Evolutionary conservation across 441 rosid genomes (phyloP).

Genomic region (Lepidium campestre): DNA sequence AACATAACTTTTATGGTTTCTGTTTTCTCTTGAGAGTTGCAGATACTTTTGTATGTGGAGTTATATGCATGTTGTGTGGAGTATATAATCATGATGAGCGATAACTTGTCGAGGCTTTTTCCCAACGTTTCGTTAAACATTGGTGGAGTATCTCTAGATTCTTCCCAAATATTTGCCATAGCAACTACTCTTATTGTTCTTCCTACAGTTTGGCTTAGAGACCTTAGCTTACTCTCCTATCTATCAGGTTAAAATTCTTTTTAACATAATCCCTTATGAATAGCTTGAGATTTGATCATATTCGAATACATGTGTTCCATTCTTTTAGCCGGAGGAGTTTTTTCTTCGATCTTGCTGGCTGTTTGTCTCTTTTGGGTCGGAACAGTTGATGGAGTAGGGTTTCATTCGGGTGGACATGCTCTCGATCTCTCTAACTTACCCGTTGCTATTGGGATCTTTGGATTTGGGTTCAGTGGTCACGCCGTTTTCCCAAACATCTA

Average conservation of each 20-base stretch:
- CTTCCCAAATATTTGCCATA: constrained; percentile 46
- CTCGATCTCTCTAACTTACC: constrained; percentile 55
- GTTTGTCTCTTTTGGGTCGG: constrained; percentile 80
- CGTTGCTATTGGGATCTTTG: constrained; percentile 60
- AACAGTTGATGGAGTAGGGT: constrained; percentile 50
- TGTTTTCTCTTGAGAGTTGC: not conserved
- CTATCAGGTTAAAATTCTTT: constrained; percentile 49
- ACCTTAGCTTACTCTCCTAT: constrained; percentile 71
- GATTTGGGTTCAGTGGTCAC: constrained; percentile 62
- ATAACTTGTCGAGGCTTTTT: constrained; percentile 57
- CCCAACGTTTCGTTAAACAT: constrained; percentile 42
- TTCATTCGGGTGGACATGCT: constrained; percentile 49
- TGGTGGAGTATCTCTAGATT: constrained; percentile 38
- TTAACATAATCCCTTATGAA: not conserved
- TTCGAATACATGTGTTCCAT: not conserved
- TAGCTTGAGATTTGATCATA: not conserved
- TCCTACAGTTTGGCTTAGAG: constrained; percentile 83
- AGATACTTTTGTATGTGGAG: constrained; percentile 50
- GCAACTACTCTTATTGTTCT: constrained; percentile 50
- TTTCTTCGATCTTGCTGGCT: constrained; percentile 50
- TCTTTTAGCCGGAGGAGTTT: constrained; percentile 73
- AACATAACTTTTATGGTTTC: not conserved
- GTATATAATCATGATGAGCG: constrained; percentile 75
- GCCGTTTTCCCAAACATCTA: constrained; percentile 72
- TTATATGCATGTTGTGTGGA: constrained; percentile 75